phyloP scores from a whole-genome alignment of 306 rosid genomes.

The Quercus cerris region DNA sequence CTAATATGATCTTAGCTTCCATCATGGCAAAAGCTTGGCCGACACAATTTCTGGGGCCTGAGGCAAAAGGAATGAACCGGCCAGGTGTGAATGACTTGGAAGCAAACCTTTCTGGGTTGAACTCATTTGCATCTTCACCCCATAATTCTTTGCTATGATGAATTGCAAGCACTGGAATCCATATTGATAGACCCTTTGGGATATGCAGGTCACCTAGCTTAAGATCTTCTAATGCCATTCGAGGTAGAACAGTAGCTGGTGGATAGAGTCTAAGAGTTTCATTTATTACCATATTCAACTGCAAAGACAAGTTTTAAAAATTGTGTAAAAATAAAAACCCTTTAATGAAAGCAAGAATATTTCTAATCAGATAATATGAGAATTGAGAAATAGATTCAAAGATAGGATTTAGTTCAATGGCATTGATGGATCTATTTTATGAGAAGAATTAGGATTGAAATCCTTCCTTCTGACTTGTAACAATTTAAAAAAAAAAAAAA shows the following conservation, averaged over 20 bases:
- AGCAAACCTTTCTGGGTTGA: slow-evolving; percentile 83
- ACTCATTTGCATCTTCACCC: slow-evolving; percentile 93
- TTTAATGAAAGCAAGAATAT: background rate
- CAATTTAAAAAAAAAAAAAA: no score
- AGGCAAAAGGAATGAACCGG: slow-evolving; percentile 79
- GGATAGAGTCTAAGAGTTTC: slow-evolving; percentile 90
- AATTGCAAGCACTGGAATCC: slow-evolving; percentile 97
- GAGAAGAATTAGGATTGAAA: background rate
- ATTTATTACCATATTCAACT: slow-evolving; percentile 94
- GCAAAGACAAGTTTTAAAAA: slow-evolving; percentile 11
- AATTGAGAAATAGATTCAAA: no score
- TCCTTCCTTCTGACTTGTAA: no score
- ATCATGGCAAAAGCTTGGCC: slow-evolving; percentile 89
- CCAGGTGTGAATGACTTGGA: slow-evolving; percentile 64
- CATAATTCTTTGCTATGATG: slow-evolving; percentile 83
- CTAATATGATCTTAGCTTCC: slow-evolving; percentile 92
- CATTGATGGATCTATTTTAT: background rate
- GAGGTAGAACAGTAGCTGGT: slow-evolving; percentile 85
- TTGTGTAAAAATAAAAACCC: background rate
- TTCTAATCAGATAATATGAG: background rate
- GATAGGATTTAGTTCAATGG: background rate
- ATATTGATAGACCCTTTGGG: slow-evolving; percentile 87
- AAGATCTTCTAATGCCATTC: slow-evolving; percentile 90
- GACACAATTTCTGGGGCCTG: slow-evolving; percentile 85
- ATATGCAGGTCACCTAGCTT: slow-evolving; percentile 73